phyloP scores from a whole-genome alignment of 108 stramenopile genomes.

The Halocafeteria seosinensis region DNA sequence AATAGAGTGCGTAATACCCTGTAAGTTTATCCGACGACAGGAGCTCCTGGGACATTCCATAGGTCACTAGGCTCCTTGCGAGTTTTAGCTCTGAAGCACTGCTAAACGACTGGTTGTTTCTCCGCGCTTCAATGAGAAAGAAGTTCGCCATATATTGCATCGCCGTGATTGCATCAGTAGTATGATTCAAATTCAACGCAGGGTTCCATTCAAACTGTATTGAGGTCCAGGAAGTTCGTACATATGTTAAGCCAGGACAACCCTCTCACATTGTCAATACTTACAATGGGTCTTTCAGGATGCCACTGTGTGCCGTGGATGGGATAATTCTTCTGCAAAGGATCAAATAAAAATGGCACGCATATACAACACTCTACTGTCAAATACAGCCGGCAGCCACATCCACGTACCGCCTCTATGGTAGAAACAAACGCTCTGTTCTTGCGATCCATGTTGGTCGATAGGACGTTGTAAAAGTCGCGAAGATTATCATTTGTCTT shows the following conservation, averaged over 20 bases:
- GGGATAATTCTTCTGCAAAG: constrained; percentile 6
- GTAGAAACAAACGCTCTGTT: constrained; percentile 12
- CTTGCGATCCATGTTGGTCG: constrained; percentile 6
- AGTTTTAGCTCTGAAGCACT: neutral
- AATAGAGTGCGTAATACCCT: neutral
- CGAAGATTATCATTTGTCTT: neutral
- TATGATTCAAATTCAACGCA: neutral
- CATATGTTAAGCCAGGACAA: too few relatives aligned
- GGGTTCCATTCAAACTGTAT: constrained; percentile 15
- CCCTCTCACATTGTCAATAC: too few relatives aligned
- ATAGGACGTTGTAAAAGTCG: neutral
- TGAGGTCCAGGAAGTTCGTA: too few relatives aligned
- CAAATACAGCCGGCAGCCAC: too few relatives aligned
- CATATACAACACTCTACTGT: too few relatives aligned
- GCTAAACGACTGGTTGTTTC: constrained; percentile 1
- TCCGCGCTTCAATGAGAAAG: constrained; percentile 10
- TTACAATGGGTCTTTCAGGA: constrained; percentile 16
- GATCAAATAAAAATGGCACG: too few relatives aligned
- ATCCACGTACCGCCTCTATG: too few relatives aligned
- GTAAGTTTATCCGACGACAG: neutral
- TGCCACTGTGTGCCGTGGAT: constrained; percentile 20
- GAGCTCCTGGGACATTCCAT: neutral
- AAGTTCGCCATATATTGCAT: constrained; percentile 4
- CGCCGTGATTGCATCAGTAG: neutral
- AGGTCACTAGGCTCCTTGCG: neutral